Conservation (phyloP, 768 basidiomycete genomes). For the Tulasnella calospora region DNA sequence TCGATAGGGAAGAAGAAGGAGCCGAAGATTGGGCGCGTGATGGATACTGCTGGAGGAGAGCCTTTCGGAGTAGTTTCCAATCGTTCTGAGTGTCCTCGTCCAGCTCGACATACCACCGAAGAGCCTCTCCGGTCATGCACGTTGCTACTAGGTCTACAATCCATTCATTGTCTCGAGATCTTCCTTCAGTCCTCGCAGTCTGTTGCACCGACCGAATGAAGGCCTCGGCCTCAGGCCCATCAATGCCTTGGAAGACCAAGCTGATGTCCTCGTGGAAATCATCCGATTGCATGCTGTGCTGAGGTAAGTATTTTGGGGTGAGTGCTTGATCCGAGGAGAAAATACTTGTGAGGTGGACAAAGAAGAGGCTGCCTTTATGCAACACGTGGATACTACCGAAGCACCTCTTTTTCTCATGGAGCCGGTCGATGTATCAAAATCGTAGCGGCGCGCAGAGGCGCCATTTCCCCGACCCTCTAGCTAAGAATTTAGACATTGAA, state of each 20-base stretch:
- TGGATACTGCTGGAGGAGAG: background rate
- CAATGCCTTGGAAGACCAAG: background rate
- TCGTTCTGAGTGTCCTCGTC: background rate
- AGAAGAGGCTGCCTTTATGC: no score
- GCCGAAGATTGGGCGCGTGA: background rate
- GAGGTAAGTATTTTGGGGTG: background rate
- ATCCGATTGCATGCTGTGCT: background rate
- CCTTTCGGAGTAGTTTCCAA: background rate
- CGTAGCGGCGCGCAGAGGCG: no score
- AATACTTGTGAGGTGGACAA: no score
- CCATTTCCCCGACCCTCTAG: no score
- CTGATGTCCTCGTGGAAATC: background rate
- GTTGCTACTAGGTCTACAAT: background rate
- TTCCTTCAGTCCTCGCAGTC: background rate
- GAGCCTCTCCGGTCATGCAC: background rate
- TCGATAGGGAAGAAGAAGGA: background rate
- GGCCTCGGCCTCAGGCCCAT: background rate
- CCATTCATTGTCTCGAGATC: background rate
- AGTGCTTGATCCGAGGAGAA: background rate
- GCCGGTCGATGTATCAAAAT: no score
- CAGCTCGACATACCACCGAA: conserved; percentile 8
- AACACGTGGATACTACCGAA: no score
- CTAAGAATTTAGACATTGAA: no score
- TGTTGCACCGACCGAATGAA: background rate
- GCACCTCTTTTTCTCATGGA: no score